Percentiles rank a stretch among this genome's conserved stretches.
phyloP scores from a whole-genome alignment of 73 alveolate species.

The Stentor coeruleus region DNA sequence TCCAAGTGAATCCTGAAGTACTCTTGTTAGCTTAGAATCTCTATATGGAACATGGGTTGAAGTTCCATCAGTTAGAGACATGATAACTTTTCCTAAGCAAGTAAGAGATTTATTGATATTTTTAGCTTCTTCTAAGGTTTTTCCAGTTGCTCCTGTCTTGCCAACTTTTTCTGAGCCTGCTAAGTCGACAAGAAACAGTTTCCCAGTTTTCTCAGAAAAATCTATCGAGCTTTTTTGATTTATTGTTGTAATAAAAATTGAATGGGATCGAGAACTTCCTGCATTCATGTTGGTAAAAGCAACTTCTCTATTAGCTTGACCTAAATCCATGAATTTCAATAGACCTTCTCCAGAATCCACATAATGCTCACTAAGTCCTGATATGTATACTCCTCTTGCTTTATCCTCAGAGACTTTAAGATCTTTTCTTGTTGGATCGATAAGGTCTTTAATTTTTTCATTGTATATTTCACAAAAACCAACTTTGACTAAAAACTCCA shows the following conservation, averaged over 20 bases:
- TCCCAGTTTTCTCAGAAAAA: constrained; percentile 73
- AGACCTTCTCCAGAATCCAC: constrained; percentile 84
- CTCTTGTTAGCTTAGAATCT: constrained; percentile 94
- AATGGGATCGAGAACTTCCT: constrained; percentile 90
- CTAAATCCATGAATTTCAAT: constrained; percentile 86
- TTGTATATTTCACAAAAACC: constrained; percentile 84
- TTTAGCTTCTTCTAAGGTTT: constrained; percentile 67
- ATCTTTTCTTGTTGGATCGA: constrained; percentile 80
- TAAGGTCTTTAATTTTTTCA: constrained; percentile 85
- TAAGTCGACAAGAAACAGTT: constrained; percentile 84
- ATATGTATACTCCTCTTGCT: constrained; percentile 89
- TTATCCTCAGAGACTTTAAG: constrained; percentile 86
- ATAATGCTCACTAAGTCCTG: constrained; percentile 88
- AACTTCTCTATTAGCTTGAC: constrained; percentile 85
- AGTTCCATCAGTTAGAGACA: constrained; percentile 36
- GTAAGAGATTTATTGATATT: constrained; percentile 75
- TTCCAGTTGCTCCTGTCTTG: constrained; percentile 74
- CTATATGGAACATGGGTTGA: constrained; percentile 76
- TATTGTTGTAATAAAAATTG: constrained; percentile 79
- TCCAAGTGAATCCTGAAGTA: constrained; percentile 89
- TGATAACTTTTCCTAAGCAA: constrained; percentile 76
- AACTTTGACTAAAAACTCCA: constrained; percentile 64
- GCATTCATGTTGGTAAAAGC: constrained; percentile 97
- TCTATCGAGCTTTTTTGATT: constrained; percentile 65
- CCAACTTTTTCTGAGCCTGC: constrained; percentile 84